Percentiles rank a stretch among this genome's conserved stretches.
phyloP scores from a whole-genome alignment of 768 basidiomycete species.

The Tulasnella sp. region DNA sequence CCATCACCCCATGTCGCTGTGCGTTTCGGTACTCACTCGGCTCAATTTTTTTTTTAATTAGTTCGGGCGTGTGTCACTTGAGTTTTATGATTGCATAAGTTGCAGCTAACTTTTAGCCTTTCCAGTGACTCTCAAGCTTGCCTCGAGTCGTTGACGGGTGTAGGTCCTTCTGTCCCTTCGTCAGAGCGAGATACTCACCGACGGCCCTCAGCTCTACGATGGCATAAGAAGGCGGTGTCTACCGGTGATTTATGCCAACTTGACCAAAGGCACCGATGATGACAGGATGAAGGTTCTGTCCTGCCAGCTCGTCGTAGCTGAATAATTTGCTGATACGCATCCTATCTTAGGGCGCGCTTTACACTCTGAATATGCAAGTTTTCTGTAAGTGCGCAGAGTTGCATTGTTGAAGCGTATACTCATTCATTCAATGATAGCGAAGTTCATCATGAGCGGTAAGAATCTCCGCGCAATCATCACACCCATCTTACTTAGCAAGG shows the following conservation, averaged over 20 bases:
- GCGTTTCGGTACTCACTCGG: no score
- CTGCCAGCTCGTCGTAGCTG: neutral
- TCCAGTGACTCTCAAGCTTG: slow-evolving; percentile 38
- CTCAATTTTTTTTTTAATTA: no score
- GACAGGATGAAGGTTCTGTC: slow-evolving; percentile 61
- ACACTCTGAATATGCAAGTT: slow-evolving; percentile 54
- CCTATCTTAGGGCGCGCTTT: slow-evolving; percentile 48
- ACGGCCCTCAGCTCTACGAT: slow-evolving; percentile 43
- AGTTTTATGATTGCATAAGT: neutral
- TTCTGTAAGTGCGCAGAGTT: slow-evolving; percentile 38
- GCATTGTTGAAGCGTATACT: neutral
- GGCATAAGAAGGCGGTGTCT: slow-evolving; percentile 54
- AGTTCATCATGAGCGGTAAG: slow-evolving; percentile 34
- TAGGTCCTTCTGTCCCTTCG: slow-evolving; percentile 26
- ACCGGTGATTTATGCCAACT: slow-evolving; percentile 43
- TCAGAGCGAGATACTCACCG: neutral
- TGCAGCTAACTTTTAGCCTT: slow-evolving; percentile 11
- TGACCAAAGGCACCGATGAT: slow-evolving; percentile 63
- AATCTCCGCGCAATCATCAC: neutral
- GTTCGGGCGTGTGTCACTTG: neutral
- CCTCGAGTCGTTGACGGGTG: slow-evolving; percentile 41
- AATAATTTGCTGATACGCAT: neutral
- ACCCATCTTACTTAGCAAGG: slow-evolving; percentile 20
- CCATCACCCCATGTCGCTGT: no score
- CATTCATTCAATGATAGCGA: slow-evolving; percentile 24